Evolutionary conservation across 768 basidiomycete species (phyloP), one percentile per base, ranked within the genome.

Genomic region (Mycena chlorophos): DNA sequence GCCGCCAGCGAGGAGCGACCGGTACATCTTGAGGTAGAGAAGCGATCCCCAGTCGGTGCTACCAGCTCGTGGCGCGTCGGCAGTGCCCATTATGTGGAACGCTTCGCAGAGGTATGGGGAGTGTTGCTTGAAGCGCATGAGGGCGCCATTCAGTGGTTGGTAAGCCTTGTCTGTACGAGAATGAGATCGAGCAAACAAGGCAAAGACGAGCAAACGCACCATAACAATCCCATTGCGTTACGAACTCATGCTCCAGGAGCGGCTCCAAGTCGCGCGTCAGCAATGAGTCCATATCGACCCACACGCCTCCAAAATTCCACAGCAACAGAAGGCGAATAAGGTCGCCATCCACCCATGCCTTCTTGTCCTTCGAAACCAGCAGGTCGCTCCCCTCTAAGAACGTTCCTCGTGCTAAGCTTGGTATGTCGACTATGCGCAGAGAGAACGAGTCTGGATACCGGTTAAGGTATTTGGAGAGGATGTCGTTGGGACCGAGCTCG

Each of bases 221-320:
- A 65, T 98, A 98, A 69, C 96, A 98, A 67, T 99, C 96, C 96
- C 96, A 99, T 65, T 99, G 94, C 1, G 93, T 96, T 10, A 98
- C 92, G 67, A 95, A 99, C 71, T 99, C 96, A 65, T 92, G 89
- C 69, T 97, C 95, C 5, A 90, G 78, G 52, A 98, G 75, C 8
- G 95, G 94, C 2, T 86, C 77, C 29, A 98, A 73, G 72, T 94
- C 91, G 52, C 96, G 77, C 42, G 93, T 96, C 59, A 98, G 75
- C 52, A 98, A 79, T 49, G 90, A 90, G 71, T 99, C 96, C 94
- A 98, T 97, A 68, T 99, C 96, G 45, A 98, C 79, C 96, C 96
- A 98, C 22, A 97, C 84, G 0, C 96, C 96, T 1, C 96, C 96
- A 65, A 82, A 85, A 57, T 83, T 85, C 91, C 94, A 98, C 29